Evolutionary conservation across 129 eudicot species (phyloP).

Genomic region (Saposhnikovia divaricata): DNA sequence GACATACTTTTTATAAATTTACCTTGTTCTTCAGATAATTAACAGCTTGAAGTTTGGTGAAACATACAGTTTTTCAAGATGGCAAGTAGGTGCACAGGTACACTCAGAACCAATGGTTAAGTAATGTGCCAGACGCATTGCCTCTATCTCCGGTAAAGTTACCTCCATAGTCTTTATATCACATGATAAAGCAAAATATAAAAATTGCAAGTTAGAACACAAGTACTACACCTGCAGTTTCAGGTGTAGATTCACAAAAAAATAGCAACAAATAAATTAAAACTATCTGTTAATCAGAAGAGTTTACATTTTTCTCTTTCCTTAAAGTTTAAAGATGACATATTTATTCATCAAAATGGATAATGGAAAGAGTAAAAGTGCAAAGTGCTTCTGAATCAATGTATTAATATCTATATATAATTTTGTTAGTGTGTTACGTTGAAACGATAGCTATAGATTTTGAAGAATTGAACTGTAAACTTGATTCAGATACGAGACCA

Average conservation of each 20-base stretch:
- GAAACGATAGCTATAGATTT: not conserved
- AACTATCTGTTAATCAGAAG: not conserved
- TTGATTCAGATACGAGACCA: not conserved
- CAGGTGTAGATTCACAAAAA: not conserved
- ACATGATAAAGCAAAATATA: not conserved
- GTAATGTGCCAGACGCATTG: constrained; percentile 94
- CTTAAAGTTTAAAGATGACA: too few relatives aligned
- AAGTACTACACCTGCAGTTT: not conserved
- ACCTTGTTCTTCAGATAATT: not conserved
- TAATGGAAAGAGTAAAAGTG: too few relatives aligned
- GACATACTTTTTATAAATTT: too few relatives aligned
- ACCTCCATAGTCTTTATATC: constrained; percentile 49
- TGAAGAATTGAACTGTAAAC: not conserved
- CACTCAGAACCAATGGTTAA: constrained; percentile 90
- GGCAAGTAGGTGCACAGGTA: constrained; percentile 50
- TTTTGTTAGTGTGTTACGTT: not conserved
- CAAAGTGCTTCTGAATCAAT: too few relatives aligned
- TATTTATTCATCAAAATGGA: not conserved
- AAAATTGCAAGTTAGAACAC: not conserved
- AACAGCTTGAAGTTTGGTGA: not conserved
- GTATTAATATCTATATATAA: too few relatives aligned
- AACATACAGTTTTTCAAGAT: constrained; percentile 59
- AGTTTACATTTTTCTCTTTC: not conserved
- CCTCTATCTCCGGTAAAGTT: constrained; percentile 84
- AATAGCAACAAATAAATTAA: not conserved